Percentiles rank a stretch among this genome's conserved stretches.
Conservation (phyloP, 208 protist species). For the Leishmania amazonensis region DNA sequence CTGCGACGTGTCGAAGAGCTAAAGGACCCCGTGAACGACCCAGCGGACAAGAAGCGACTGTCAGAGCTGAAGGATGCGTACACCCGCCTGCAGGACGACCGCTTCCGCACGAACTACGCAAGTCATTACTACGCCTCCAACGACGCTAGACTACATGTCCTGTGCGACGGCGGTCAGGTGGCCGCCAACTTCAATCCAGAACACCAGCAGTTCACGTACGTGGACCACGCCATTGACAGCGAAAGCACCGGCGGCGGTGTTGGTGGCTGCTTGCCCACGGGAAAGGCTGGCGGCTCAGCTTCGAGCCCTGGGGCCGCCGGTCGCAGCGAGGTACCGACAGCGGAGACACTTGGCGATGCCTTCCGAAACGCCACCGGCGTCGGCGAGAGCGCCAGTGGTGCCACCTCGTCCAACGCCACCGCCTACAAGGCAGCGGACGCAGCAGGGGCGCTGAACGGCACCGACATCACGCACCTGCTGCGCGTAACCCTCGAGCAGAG, state of each 20-base stretch:
- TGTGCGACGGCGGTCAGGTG: constrained; percentile 71
- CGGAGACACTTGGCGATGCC: constrained; percentile 47
- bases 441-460: constrained; percentile 43
- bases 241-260: constrained; percentile 6
- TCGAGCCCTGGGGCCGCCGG: not conserved
- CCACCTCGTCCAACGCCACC: constrained; percentile 37
- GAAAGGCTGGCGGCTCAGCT: not conserved
- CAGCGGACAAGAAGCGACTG: constrained; percentile 43
- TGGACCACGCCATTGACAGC: constrained; percentile 59
- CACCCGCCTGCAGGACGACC: constrained; percentile 47
- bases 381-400: constrained; percentile 7
- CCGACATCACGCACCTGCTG: constrained; percentile 65
- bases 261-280: not conserved
- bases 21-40: constrained; percentile 52
- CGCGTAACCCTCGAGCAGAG: constrained; percentile 77
- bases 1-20: constrained; percentile 68
- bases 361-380: constrained; percentile 50
- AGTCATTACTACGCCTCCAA: constrained; percentile 74
- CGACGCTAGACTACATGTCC: constrained; percentile 75
- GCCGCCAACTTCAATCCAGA: constrained; percentile 84
- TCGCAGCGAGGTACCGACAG: constrained; percentile 18
- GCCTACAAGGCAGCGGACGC: constrained; percentile 53
- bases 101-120: constrained; percentile 65
- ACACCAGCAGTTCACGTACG: constrained; percentile 70
- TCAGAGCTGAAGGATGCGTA: constrained; percentile 64